phyloP scores from a whole-genome alignment of 2,329 filamentous ascomycete species.

The Cladorrhinum sp. region DNA sequence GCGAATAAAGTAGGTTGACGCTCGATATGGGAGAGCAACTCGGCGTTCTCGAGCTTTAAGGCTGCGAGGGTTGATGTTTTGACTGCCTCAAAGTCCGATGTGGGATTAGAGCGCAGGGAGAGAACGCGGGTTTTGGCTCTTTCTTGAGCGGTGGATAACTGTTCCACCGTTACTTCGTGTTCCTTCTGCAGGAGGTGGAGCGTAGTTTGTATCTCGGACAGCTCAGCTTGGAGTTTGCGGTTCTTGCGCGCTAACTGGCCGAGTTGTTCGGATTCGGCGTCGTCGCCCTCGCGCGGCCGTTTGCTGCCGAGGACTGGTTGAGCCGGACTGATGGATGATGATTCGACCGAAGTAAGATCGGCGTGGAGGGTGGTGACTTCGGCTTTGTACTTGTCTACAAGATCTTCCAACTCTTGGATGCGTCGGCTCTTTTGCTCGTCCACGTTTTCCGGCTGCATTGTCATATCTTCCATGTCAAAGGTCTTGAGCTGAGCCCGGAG shows the following conservation, averaged over 20 bases:
- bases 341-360: slow-evolving; percentile 68
- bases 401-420: slow-evolving; percentile 76
- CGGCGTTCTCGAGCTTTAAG: slow-evolving; percentile 78
- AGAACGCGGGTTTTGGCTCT: slow-evolving; percentile 77
- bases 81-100: slow-evolving; percentile 77
- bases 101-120: slow-evolving; percentile 87
- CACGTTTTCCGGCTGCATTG: slow-evolving; percentile 75
- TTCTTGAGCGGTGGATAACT: slow-evolving; percentile 64
- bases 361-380: slow-evolving; percentile 73
- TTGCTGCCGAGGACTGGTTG: slow-evolving; percentile 55
- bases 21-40: slow-evolving; percentile 71
- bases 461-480: slow-evolving; percentile 82
- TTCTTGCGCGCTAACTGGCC: slow-evolving; percentile 86
- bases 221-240: slow-evolving; percentile 75
- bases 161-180: slow-evolving; percentile 66
- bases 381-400: slow-evolving; percentile 80
- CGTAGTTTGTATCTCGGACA: slow-evolving; percentile 66
- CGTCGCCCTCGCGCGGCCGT: slow-evolving; percentile 58
- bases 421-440: slow-evolving; percentile 72
- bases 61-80: slow-evolving; percentile 76
- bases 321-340: slow-evolving; percentile 33
- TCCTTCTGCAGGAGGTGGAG: slow-evolving; percentile 72
- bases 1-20: slow-evolving; percentile 46
- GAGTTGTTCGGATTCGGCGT: slow-evolving; percentile 64
- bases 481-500: slow-evolving; percentile 87